phyloP scores from a whole-genome alignment of 228 moss, liverwort and hornwort species.

The Sphagnum magellanicum region DNA sequence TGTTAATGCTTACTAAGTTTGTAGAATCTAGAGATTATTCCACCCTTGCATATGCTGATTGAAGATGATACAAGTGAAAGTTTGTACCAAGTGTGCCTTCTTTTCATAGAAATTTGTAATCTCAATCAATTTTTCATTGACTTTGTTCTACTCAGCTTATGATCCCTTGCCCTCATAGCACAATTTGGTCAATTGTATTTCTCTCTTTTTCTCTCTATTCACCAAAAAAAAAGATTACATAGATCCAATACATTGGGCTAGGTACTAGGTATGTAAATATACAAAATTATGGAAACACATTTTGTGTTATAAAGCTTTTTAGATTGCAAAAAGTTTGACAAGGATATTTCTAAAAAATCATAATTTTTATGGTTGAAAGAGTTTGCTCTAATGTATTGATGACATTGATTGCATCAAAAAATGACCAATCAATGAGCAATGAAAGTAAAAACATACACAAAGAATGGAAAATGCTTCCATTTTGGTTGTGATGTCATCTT shows the following conservation, averaged over 20 bases:
- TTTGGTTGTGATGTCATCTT: constrained; percentile 14
- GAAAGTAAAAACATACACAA: not conserved
- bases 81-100: constrained; percentile 4
- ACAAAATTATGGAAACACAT: too few relatives aligned
- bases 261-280: not conserved
- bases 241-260: not conserved
- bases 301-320: not conserved
- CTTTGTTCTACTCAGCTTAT: not conserved
- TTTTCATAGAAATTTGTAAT: not conserved
- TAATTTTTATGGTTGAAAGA: not conserved
- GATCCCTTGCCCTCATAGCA: not conserved
- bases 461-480: constrained; percentile 4
- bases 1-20: not conserved
- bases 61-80: too few relatives aligned
- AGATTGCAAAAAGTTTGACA: not conserved
- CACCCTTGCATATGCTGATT: too few relatives aligned
- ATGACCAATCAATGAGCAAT: not conserved
- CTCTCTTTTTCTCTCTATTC: not conserved
- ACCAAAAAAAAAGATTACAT: not conserved
- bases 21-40: too few relatives aligned
- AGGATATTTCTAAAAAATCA: not conserved
- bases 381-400: not conserved
- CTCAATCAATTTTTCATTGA: not conserved
- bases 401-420: not conserved
- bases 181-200: not conserved